Evolutionary conservation across 352 stramenopile genomes (phyloP), one percentile per base, ranked within the genome.

Genomic region (Halophytophthora batemanensis): DNA sequence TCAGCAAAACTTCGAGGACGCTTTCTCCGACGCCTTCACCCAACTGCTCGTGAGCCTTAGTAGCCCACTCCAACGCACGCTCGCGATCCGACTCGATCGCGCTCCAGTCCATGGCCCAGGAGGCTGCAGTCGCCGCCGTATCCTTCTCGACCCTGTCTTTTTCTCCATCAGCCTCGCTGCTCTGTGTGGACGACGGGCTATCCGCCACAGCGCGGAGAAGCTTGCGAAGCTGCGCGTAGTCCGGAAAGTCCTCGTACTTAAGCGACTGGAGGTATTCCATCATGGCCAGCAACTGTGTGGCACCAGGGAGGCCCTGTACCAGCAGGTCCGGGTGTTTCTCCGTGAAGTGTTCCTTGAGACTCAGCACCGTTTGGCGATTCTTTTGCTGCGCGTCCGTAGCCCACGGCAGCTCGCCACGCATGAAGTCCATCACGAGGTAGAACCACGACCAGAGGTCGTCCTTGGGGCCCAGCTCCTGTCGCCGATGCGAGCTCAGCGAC

Each of bases 371-470:
- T 43, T 90, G 59, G 3, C 85, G 77, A 41, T 95, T 91, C 47
- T 95, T 95, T 18, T 87, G 71, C 48, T 93, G 85, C 6, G 85
- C 85, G 37, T 95, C 85, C 2, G 65, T 53, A 17, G 82, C 82
- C 85, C 85, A 95, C 1, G 85, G 85, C 39, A 95, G 55, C 31
- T 95, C 85, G 18, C 85, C 85, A 8, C 85, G 81, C 64, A 95
- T 75, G 48, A 96, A 90, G 38, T 96, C 86, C 51, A 96, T 75
- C 15, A 96, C 82, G 13, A 93, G 65, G 56, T 93, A 96, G 44
- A 91, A 90, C 84, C 83, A 93, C 31, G 84, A 96, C 82, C 85
- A 95, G 22, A 96, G 50, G 50, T 96, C 86, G 48, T 96, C 86
- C 38, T 90, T 90, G 0, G 80, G 83, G 0, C 86, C 83, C 5